These are phyloP conservation scores for Ambrosia artemisiifolia DNA, from an alignment of 129 eudicot species.

Conservation along the genomic window DNA sequence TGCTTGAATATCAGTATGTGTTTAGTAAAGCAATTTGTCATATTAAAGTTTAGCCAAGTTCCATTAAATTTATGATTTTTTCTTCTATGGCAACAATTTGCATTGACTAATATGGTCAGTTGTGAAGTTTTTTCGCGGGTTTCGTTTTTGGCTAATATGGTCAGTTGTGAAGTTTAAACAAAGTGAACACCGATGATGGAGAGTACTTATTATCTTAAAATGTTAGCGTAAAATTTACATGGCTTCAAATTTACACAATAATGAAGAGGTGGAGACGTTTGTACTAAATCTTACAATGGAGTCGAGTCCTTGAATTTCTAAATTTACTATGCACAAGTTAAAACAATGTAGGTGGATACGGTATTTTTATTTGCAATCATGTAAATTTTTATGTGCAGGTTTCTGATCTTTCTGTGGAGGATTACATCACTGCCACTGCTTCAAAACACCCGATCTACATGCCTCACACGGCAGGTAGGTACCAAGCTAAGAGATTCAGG, in stretches of 20 bases:
- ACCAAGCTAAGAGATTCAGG: slow-evolving; percentile 8
- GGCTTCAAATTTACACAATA: too few species aligned
- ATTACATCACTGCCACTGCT: slow-evolving; percentile 7
- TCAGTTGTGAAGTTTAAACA: too few species aligned
- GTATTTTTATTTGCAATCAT: not conserved
- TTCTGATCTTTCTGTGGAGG: slow-evolving; percentile 12
- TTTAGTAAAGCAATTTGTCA: not conserved
- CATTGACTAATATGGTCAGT: too few species aligned
- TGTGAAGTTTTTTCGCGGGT: too few species aligned
- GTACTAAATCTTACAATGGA: not conserved
- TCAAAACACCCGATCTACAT: slow-evolving; percentile 14
- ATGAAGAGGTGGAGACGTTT: too few species aligned
- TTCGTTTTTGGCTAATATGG: too few species aligned
- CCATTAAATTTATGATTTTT: not conserved
- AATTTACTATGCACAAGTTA: not conserved
- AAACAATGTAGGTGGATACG: not conserved
- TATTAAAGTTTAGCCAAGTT: not conserved
- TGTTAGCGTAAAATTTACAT: too few species aligned
- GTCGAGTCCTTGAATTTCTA: not conserved
- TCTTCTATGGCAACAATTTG: too few species aligned
- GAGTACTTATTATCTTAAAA: too few species aligned
- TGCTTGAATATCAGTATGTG: not conserved
- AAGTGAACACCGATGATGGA: too few species aligned
- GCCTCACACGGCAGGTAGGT: slow-evolving; percentile 7
- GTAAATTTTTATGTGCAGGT: not conserved